These are phyloP conservation scores for Cryptococcus jaspeensis DNA, from an alignment of 1,284 basidiomycete genomes.

Conservation along the genomic window DNA sequence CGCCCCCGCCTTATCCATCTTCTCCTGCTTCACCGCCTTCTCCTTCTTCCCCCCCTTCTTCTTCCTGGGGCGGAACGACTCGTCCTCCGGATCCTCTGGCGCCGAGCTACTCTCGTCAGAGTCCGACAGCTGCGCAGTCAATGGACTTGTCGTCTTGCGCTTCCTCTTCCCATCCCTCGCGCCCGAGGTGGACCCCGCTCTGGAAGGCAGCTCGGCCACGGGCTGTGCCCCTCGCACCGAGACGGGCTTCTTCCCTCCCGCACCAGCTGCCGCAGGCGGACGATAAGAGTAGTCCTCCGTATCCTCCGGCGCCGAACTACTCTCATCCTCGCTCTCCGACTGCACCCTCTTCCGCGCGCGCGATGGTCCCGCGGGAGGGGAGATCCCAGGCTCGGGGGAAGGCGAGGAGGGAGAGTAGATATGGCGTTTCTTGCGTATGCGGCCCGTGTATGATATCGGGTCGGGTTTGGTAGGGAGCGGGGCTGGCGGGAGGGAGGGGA, in stretches of 20 bases:
- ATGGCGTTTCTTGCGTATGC: background rate
- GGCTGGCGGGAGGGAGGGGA: background rate
- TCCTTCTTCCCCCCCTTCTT: background rate
- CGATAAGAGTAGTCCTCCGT: constrained; percentile 24
- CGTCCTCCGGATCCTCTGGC: constrained; percentile 26
- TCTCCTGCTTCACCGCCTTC: background rate
- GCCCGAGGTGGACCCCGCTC: background rate
- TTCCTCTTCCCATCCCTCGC: constrained; percentile 1
- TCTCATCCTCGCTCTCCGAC: constrained; percentile 1
- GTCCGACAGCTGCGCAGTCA: constrained; percentile 2
- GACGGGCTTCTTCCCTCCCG: background rate
- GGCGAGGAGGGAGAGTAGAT: background rate
- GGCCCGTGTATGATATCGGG: background rate
- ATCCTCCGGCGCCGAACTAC: constrained; percentile 19
- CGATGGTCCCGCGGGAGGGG: background rate
- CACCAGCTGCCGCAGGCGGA: background rate
- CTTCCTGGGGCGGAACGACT: constrained; percentile 17
- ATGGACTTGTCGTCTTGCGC: constrained; percentile 2
- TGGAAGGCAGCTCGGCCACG: background rate
- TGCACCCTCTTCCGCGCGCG: background rate
- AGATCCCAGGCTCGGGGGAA: background rate
- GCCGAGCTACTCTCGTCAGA: constrained; percentile 16
- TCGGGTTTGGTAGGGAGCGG: background rate
- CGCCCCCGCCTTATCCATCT: background rate
- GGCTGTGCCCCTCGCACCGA: background rate